These are phyloP conservation scores for Moesziomyces aphidis DNA, from an alignment of 1,284 basidiomycete genomes.

Conservation along the genomic window DNA sequence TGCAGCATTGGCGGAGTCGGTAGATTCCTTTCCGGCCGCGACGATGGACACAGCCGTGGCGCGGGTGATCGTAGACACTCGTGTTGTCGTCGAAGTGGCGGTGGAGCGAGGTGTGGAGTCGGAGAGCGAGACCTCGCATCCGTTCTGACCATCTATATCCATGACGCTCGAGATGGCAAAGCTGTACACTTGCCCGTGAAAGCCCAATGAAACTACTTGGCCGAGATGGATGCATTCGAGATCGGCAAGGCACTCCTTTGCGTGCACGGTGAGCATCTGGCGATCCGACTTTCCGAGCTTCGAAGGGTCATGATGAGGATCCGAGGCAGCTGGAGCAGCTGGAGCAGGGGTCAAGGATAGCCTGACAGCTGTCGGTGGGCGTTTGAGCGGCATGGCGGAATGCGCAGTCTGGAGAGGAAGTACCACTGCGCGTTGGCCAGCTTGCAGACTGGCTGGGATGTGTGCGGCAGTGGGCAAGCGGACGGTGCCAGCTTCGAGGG, in stretches of 20 bases:
- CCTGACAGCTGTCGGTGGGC: conserved; percentile 31
- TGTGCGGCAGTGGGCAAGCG: conserved; percentile 26
- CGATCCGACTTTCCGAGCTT: conserved; percentile 64
- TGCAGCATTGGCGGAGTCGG: neutral
- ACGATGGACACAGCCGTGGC: conserved; percentile 68
- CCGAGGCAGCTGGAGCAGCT: conserved; percentile 12
- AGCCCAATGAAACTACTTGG: conserved; percentile 16
- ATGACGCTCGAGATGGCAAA: conserved; percentile 70
- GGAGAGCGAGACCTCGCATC: conserved; percentile 70
- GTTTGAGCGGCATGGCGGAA: conserved; percentile 11
- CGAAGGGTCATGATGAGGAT: conserved; percentile 3
- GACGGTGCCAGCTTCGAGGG: conserved; percentile 23
- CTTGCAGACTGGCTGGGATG: conserved; percentile 7
- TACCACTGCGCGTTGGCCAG: conserved; percentile 16
- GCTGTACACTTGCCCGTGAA: conserved; percentile 21
- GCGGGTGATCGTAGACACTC: conserved; percentile 61
- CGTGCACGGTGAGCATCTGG: conserved; percentile 68
- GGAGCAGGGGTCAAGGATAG: conserved; percentile 41
- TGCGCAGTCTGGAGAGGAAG: conserved; percentile 15
- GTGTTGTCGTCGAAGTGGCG: conserved; percentile 3
- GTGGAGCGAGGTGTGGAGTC: conserved; percentile 9
- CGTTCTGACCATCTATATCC: conserved; percentile 77
- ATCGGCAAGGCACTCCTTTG: conserved; percentile 69
- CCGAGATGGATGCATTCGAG: conserved; percentile 18
- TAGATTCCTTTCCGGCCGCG: conserved; percentile 35